phyloP scores from a whole-genome alignment of 352 stramenopile genomes.

The Phytopythium kandeliae region DNA sequence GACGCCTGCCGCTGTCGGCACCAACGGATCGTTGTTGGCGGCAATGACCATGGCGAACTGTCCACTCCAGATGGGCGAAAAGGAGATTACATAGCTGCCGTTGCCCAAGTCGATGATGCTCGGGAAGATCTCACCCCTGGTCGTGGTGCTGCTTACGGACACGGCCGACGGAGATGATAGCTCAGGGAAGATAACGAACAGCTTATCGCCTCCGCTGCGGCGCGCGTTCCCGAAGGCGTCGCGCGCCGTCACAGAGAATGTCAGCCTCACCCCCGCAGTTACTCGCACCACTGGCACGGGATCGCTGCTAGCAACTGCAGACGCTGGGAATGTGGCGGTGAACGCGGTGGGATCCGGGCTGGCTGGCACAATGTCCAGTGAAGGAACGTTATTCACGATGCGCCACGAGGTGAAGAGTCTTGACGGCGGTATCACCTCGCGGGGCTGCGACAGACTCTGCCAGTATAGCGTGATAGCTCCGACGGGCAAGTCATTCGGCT shows the following conservation, averaged over 20 bases:
- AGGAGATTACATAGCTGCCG: slow-evolving; percentile 31
- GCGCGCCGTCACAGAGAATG: slow-evolving; percentile 30
- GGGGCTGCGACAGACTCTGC: slow-evolving; percentile 43
- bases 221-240: slow-evolving; percentile 38
- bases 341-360: slow-evolving; percentile 24
- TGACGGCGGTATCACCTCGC: slow-evolving; percentile 32
- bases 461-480: slow-evolving; percentile 38
- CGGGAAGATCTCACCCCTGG: slow-evolving; percentile 9
- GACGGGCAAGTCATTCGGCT: slow-evolving; percentile 23
- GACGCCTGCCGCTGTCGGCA: slow-evolving; percentile 9
- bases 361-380: slow-evolving; percentile 30
- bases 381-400: slow-evolving; percentile 52
- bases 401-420: slow-evolving; percentile 46
- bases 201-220: slow-evolving; percentile 23
- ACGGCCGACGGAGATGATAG: slow-evolving; percentile 3
- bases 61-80: slow-evolving; percentile 28
- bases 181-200: slow-evolving; percentile 34
- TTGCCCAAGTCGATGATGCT: slow-evolving; percentile 28
- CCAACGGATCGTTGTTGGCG: slow-evolving; percentile 18
- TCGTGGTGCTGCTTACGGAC: slow-evolving; percentile 2
- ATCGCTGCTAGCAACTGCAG: background rate
- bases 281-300: slow-evolving; percentile 7
- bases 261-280: slow-evolving; percentile 13
- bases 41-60: slow-evolving; percentile 36
- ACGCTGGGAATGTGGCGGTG: slow-evolving; percentile 24